These are phyloP conservation scores for Cryptosporidium felis DNA, from an alignment of 169 alveolate species.

Conservation along the genomic window DNA sequence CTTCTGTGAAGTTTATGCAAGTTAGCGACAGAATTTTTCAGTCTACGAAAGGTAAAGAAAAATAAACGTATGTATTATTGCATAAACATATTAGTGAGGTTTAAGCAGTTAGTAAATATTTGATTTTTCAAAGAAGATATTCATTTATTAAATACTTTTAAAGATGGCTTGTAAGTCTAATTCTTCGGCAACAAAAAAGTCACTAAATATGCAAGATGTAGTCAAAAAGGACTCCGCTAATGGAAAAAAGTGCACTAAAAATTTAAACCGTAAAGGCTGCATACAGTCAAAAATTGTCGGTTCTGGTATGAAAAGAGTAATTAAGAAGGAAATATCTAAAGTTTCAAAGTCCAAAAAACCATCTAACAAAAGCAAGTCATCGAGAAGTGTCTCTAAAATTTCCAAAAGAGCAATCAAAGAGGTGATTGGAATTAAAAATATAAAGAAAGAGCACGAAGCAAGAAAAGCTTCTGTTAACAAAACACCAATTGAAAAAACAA, in stretches of 20 bases:
- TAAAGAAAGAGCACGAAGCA: not conserved
- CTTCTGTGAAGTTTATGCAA: slow-evolving; percentile 1
- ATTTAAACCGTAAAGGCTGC: not conserved
- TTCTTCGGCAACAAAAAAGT: not conserved
- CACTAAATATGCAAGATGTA: not conserved
- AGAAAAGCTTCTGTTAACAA: not conserved
- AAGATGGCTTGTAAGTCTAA: slow-evolving; percentile 37
- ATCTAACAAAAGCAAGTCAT: not conserved
- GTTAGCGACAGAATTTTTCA: slow-evolving; percentile 15
- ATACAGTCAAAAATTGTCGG: not conserved
- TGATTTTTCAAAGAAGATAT: too few species aligned
- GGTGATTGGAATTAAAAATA: not conserved
- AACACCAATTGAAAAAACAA: not conserved
- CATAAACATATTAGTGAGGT: not conserved
- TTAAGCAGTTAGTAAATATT: too few species aligned
- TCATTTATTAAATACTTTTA: not conserved
- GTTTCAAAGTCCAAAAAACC: not conserved
- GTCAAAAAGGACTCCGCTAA: not conserved
- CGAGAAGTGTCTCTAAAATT: not conserved
- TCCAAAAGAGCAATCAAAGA: not conserved
- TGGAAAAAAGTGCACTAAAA: not conserved
- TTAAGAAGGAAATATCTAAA: slow-evolving; percentile 27
- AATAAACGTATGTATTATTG: not conserved
- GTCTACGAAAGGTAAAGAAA: not conserved
- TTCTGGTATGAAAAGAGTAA: slow-evolving; percentile 53